Percentiles rank a stretch among this genome's conserved stretches.
Conservation (phyloP, 805 yeast genomes). For the Candida mattraensis region DNA sequence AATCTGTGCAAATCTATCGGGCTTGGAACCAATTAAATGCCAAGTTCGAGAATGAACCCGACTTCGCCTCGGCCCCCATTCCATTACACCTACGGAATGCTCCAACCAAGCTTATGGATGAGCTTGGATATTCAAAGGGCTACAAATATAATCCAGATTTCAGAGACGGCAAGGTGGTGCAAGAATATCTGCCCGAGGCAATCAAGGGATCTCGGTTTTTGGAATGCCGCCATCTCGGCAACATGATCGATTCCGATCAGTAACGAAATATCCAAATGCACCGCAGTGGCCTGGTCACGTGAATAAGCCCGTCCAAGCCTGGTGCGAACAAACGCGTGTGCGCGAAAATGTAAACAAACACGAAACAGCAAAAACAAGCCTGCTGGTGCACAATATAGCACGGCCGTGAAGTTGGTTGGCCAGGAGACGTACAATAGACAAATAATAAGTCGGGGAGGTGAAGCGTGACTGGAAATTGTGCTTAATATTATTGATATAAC, state of each 20-base stretch:
- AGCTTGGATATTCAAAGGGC: conserved; percentile 77
- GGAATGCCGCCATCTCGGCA: conserved; percentile 58
- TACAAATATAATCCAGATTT: conserved; percentile 90
- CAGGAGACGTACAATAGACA: too few species aligned
- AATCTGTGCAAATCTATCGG: conserved; percentile 82
- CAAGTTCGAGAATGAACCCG: conserved; percentile 56
- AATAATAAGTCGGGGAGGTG: too few species aligned
- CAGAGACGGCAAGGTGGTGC: conserved; percentile 68
- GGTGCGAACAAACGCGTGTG: not conserved
- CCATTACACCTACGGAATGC: conserved; percentile 91
- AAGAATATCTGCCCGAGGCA: conserved; percentile 72
- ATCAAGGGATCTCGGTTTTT: conserved; percentile 50
- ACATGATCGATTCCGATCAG: conserved; percentile 42
- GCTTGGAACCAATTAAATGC: conserved; percentile 71
- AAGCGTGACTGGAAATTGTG: too few species aligned
- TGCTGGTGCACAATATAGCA: not conserved
- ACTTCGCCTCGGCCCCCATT: conserved; percentile 58
- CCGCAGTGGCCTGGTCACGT: too few species aligned
- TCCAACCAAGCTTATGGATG: conserved; percentile 88
- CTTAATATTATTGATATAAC: too few species aligned
- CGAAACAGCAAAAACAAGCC: not conserved
- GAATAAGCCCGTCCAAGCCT: not conserved
- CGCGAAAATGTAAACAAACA: not conserved
- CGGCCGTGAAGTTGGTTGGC: too few species aligned
- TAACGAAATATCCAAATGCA: conserved; percentile 3